Evolutionary conservation across 306 rosid genomes (phyloP).

Genomic region (Dryas octopetala): DNA sequence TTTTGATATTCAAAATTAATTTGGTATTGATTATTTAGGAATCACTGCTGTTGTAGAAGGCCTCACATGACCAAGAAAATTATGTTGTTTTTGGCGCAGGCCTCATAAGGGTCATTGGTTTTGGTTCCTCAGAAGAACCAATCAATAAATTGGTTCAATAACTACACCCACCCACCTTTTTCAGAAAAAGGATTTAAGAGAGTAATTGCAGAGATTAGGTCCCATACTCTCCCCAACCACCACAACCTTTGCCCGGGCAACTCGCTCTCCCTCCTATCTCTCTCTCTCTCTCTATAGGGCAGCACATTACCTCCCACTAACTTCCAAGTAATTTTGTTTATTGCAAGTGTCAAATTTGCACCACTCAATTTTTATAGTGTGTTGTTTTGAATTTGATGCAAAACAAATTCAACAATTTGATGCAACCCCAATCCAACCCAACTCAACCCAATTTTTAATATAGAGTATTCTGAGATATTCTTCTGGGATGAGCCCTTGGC

Average conservation of each 20-base stretch:
- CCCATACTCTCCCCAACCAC: conserved; percentile 22
- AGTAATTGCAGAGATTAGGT: conserved; percentile 27
- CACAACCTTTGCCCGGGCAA: background rate
- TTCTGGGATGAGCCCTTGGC: conserved; percentile 24
- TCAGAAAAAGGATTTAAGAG: conserved; percentile 14
- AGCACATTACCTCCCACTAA: conserved; percentile 9
- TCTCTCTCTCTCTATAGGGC: background rate
- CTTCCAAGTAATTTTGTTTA: conserved; percentile 1
- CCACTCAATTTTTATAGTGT: background rate
- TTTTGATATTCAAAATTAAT: too few relatives aligned
- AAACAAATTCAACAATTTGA: too few relatives aligned
- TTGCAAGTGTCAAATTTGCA: conserved; percentile 19
- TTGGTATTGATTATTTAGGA: too few relatives aligned
- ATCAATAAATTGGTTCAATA: conserved; percentile 26
- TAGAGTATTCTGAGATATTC: conserved; percentile 7
- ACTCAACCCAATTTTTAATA: background rate
- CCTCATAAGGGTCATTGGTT: conserved; percentile 20
- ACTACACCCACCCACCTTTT: conserved; percentile 27
- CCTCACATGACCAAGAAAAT: too few relatives aligned
- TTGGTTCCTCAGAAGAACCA: conserved; percentile 9
- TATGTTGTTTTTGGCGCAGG: too few relatives aligned
- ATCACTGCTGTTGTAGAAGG: too few relatives aligned
- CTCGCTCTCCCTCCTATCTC: too few relatives aligned
- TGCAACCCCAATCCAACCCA: background rate
- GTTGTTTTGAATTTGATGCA: conserved; percentile 8